Base-by-base conservation (phyloP, 2,329 filamentous ascomycete species). In the Tothia fuscella region DNA sequence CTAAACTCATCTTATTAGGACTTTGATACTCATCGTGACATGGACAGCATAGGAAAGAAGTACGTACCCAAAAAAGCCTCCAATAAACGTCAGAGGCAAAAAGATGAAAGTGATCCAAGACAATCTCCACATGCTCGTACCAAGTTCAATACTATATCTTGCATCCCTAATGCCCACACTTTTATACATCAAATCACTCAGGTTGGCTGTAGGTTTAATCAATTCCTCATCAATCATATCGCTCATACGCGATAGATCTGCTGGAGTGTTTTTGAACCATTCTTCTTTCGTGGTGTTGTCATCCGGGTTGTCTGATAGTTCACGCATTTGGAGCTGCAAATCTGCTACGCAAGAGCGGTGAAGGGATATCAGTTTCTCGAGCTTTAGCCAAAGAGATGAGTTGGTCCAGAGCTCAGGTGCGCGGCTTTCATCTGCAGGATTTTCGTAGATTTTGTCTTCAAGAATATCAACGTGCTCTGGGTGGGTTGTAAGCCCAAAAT, bases 81-180 rank as follows among this genome's bases (percentile, higher is more conserved):
- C 59, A 12, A 68, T 60, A 47, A 70, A 71, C 1, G 68, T 72
- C 7, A 72, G 53, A 0, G 70, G 74, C 55, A 84, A 77, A 53
- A 85, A 68, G 56, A 89, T 88, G 56, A 88, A 83, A 39, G 80
- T 82, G 13, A 79, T 81, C 39, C 77, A 78, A 34, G 76, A 72
- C 13, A 78, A 69, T 17, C 78, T 58, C 66, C 60, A 67, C 67
- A 70, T 70, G 48, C 57, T 62, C 3, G 67, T 53, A 4, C 66
- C 65, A 2, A 72, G 58, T 41, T 68, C 64, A 3, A 72, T 55
- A 1, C 61, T 67, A 42, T 68, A 64, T 3, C 67, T 58, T 2
- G 67, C 64, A 48, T 73, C 70, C 22, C 68, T 59, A 41, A 72
- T 72, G 3, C 63, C 67, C 4, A 72, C 68, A 7, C 61, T 65